Percentiles rank a stretch among this genome's conserved stretches.
phyloP scores from a whole-genome alignment of 2,329 filamentous ascomycete species.

The Stagonosporopsis rhizophila region DNA sequence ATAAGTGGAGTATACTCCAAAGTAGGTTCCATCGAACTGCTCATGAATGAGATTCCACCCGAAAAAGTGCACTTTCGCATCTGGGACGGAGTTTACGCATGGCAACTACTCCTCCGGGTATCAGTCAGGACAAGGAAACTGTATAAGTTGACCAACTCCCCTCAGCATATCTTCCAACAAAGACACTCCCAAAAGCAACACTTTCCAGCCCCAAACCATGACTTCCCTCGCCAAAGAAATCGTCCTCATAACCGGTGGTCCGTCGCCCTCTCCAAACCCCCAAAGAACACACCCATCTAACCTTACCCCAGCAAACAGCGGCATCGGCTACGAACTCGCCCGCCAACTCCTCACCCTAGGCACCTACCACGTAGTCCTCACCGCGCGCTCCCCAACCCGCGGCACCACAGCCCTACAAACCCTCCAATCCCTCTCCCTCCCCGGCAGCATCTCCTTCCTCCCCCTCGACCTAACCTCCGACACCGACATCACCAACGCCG shows the following conservation, averaged over 20 bases:
- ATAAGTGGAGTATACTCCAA: too few species aligned
- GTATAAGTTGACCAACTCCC: neutral
- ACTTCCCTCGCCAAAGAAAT: constrained; percentile 10
- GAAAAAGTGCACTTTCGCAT: neutral
- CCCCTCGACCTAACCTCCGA: constrained; percentile 55
- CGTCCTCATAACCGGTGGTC: constrained; percentile 10
- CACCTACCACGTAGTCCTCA: constrained; percentile 44
- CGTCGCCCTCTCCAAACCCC: neutral
- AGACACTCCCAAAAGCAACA: too few species aligned
- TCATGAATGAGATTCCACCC: neutral
- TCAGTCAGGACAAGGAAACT: neutral
- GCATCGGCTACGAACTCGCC: constrained; percentile 58
- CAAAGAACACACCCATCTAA: too few species aligned
- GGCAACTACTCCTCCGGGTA: neutral
- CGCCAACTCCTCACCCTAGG: constrained; percentile 48
- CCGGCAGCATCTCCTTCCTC: constrained; percentile 47
- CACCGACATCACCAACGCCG: constrained; percentile 51
- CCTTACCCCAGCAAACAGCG: constrained; percentile 51
- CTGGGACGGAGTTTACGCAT: neutral
- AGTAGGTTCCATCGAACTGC: too few species aligned
- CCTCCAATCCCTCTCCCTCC: constrained; percentile 35
- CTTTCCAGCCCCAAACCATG: neutral
- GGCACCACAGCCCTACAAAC: constrained; percentile 37
- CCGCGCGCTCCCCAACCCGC: constrained; percentile 29
- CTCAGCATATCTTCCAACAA: too few species aligned